These are phyloP conservation scores for button mushroom (Agaricus bisporus) DNA, from an alignment of 768 basidiomycete genomes.

Conservation along the genomic window DNA sequence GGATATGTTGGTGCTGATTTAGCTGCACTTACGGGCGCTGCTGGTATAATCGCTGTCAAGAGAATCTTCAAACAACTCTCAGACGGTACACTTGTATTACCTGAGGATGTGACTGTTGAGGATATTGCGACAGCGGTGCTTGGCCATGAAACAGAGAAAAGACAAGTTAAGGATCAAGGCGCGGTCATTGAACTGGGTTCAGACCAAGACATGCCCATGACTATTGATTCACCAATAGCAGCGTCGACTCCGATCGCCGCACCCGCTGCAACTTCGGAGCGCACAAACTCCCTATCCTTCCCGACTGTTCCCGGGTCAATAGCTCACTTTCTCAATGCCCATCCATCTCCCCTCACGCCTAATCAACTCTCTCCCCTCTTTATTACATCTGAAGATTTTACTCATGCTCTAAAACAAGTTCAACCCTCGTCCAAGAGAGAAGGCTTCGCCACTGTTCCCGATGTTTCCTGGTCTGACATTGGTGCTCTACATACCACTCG, in stretches of 20 bases:
- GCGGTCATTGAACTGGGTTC: slow-evolving; percentile 15
- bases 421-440: slow-evolving; percentile 97
- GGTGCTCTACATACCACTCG: slow-evolving; percentile 85
- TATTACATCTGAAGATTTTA: slow-evolving; percentile 80
- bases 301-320: slow-evolving; percentile 52
- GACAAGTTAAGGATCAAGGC: slow-evolving; percentile 16
- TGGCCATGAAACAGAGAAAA: slow-evolving; percentile 16
- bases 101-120: slow-evolving; percentile 26
- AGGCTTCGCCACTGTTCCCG: slow-evolving; percentile 95
- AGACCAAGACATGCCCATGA: slow-evolving; percentile 37
- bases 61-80: slow-evolving; percentile 84
- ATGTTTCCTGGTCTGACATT: slow-evolving; percentile 91
- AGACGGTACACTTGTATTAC: slow-evolving; percentile 55
- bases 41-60: slow-evolving; percentile 94
- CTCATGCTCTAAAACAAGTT: slow-evolving; percentile 73
- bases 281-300: slow-evolving; percentile 18
- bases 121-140: slow-evolving; percentile 8
- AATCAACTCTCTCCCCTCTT: slow-evolving; percentile 76
- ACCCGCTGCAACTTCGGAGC: slow-evolving; percentile 7
- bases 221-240: slow-evolving; percentile 27
- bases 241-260: slow-evolving; percentile 1
- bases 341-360: slow-evolving; percentile 74
- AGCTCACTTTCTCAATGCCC: slow-evolving; percentile 81
- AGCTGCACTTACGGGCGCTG: slow-evolving; percentile 84
- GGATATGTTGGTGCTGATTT: slow-evolving; percentile 98